Conservation (phyloP, 805 yeast species). For the Starmerella etchellsii region DNA sequence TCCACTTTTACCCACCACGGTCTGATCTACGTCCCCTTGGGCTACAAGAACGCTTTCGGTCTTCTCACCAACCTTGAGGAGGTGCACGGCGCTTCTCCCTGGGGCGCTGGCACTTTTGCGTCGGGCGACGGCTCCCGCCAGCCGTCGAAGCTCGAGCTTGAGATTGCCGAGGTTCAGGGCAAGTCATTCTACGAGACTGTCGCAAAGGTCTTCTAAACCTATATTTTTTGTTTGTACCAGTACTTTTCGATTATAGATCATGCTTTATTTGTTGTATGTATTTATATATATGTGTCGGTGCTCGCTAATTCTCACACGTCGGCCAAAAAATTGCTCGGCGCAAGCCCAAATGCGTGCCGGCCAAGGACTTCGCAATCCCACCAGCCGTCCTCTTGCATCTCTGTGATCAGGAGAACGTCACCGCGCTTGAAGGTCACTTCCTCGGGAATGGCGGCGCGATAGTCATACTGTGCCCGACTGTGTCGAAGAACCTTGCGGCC, state of each 20-base stretch:
- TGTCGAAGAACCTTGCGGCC: constrained; percentile 44
- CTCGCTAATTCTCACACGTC: not conserved
- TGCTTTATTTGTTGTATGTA: too few relatives aligned
- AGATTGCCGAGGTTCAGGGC: constrained; percentile 59
- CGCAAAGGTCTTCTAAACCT: constrained; percentile 17
- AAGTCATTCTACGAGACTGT: constrained; percentile 41
- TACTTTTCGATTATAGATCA: too few relatives aligned
- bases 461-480: constrained; percentile 44
- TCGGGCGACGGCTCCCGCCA: constrained; percentile 64
- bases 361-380: constrained; percentile 52
- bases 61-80: constrained; percentile 46
- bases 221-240: not conserved
- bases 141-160: constrained; percentile 50
- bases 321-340: constrained; percentile 46
- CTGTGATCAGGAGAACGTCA: constrained; percentile 40
- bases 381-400: constrained; percentile 60
- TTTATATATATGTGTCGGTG: too few relatives aligned
- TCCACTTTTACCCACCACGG: constrained; percentile 64
- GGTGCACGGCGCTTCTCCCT: constrained; percentile 70
- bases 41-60: constrained; percentile 48
- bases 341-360: constrained; percentile 36
- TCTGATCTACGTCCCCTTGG: constrained; percentile 62
- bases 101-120: constrained; percentile 79
- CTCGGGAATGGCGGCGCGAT: constrained; percentile 46
- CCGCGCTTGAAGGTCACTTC: constrained; percentile 48